Evolutionary conservation across 2,329 filamentous ascomycete species (phyloP), one percentile per base, ranked within the genome.

Genomic region (Beauveria varroae): DNA sequence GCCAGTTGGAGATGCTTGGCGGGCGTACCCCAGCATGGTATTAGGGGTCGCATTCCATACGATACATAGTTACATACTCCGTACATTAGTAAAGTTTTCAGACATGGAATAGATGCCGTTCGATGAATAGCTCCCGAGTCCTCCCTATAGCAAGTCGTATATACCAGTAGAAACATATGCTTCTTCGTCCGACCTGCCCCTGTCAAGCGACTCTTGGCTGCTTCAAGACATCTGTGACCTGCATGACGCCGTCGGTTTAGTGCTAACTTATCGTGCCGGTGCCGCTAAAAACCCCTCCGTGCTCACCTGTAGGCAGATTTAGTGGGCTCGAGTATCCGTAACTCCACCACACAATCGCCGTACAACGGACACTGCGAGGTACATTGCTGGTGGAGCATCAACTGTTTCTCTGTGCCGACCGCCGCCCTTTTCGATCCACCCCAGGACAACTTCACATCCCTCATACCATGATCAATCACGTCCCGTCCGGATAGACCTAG

Each of bases 401-500:
- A 37, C 16, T 37, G 5, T 20, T 37, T 8, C 24, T 47, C 37
- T 24, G 28, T 22, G 52, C 22, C 44, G 55, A 28, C 51, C 51
- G 51, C 28, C 58, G 43, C 58, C 58, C 58, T 61, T 60, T 55
- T 61, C 58, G 16, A 7, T 53, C 41, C 30, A 20, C 46, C 20
- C 50, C 26, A 34, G n/a, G 51, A 60, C 50, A 40, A 37, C 51
- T 43, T 60, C 28, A 16, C 41, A 24, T 61, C 51, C 34, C 30
- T 52, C 41, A 41, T 47, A 22, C 49, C 54, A 57, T 62, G 60
- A 58, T 62, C 54, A 47, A 57, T 62, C 60, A 62, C 60, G 54
- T 57, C 54, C 60, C 60, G 47, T 62, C 60, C 54, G 54, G 41
- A 30, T 58, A 53, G 41, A 18, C 26, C 53, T 43, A 41, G 52